phyloP scores from a whole-genome alignment of 352 stramenopile genomes.

The Globisporangium spinosum region DNA sequence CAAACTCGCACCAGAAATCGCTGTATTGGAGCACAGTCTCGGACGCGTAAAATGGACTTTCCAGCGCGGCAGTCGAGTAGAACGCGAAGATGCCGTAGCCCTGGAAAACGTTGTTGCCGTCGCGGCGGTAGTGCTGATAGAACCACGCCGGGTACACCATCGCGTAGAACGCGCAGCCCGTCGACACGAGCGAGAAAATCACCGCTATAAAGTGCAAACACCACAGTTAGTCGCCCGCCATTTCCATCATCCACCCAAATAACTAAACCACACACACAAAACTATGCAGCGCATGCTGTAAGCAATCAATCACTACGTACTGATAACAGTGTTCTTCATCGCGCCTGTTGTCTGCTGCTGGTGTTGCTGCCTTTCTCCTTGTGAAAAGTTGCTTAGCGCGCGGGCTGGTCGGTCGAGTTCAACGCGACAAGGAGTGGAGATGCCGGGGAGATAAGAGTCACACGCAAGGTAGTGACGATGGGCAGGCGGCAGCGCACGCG shows the following conservation, averaged over 20 bases:
- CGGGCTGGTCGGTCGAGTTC: background rate
- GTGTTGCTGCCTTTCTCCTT: background rate
- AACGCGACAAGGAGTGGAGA: background rate
- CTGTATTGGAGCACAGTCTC: constrained; percentile 73
- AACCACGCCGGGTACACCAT: constrained; percentile 84
- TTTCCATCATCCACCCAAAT: background rate
- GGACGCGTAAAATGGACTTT: constrained; percentile 78
- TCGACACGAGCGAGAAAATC: constrained; percentile 69
- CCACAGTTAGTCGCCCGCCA: constrained; percentile 3
- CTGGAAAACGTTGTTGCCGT: constrained; percentile 73
- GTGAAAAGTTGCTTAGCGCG: background rate
- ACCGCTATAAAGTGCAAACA: constrained; percentile 41
- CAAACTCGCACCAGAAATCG: constrained; percentile 54
- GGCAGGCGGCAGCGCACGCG: background rate
- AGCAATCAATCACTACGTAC: constrained; percentile 29
- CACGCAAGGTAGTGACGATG: background rate
- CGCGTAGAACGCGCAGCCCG: constrained; percentile 74
- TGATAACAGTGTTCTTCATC: constrained; percentile 77
- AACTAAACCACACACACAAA: background rate
- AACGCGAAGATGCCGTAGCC: constrained; percentile 80
- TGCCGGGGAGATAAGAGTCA: background rate
- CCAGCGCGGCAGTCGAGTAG: constrained; percentile 70
- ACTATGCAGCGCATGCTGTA: background rate
- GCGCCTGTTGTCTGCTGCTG: background rate
- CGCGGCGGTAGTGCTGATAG: constrained; percentile 77